Evolutionary conservation across 495 filamentous ascomycete genomes (phyloP).

Genomic region (Apiosordaria backusii): DNA sequence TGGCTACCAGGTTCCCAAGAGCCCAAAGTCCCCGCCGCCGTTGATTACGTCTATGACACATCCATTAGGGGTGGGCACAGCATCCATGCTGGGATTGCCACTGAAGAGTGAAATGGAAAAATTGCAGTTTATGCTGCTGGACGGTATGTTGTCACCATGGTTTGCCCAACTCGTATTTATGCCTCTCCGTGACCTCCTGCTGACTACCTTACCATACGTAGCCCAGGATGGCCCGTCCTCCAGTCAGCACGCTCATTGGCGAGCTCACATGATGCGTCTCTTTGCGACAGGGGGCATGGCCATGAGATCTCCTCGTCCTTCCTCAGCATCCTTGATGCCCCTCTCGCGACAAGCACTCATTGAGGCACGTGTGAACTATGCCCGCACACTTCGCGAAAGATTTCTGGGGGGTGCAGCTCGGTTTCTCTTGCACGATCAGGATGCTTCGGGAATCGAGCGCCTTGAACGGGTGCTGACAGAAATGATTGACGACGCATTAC

Average conservation of each 20-base stretch:
- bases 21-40: constrained; percentile 11
- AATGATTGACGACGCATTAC: constrained; percentile 20
- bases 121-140: constrained; percentile 12
- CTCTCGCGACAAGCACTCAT: constrained; percentile 14
- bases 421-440: constrained; percentile 22
- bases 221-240: not conserved
- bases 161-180: no score
- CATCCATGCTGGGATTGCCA: constrained; percentile 8
- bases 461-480: constrained; percentile 16
- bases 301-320: not conserved
- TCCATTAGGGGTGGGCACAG: not conserved
- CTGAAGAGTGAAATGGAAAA: constrained; percentile 17
- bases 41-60: constrained; percentile 8
- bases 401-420: constrained; percentile 20
- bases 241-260: constrained; percentile 4
- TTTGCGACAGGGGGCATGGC: constrained; percentile 18
- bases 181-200: not conserved
- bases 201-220: not conserved
- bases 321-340: not conserved
- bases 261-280: constrained; percentile 17
- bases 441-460: constrained; percentile 17
- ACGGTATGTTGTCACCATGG: constrained; percentile 5
- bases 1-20: constrained; percentile 3
- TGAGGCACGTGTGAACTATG: constrained; percentile 18
- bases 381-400: constrained; percentile 16